A percentile compares a stretch with the other conserved stretches of the same genome.
Conservation (phyloP, 257 asterid genomes). For the Eucommia ulmoides region DNA sequence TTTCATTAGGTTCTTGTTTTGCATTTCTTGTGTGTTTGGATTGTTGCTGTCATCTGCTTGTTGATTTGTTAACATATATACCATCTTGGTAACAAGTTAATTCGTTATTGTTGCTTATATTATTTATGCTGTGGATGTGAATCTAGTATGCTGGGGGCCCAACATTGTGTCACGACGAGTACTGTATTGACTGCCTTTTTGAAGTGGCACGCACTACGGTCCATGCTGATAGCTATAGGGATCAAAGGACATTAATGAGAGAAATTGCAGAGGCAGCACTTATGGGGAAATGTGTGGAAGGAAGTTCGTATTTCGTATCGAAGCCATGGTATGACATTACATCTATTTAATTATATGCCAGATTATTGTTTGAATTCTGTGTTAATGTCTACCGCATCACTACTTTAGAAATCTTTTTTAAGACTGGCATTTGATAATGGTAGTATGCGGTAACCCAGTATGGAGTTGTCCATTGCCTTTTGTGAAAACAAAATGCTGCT, state of each 20-base stretch:
- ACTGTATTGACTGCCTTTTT: constrained; percentile 69
- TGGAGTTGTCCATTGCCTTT: no score
- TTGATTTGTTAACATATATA: background rate
- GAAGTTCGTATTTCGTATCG: constrained; percentile 56
- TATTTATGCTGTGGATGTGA: constrained; percentile 24
- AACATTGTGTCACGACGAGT: constrained; percentile 50
- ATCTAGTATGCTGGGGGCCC: constrained; percentile 88
- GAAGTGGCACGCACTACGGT: constrained; percentile 57
- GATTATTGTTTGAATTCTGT: no score
- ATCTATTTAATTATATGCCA: no score
- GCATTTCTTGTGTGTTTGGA: constrained; percentile 10
- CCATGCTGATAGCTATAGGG: constrained; percentile 64
- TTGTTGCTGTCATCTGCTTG: background rate
- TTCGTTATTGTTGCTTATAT: constrained; percentile 12
- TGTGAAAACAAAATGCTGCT: no score
- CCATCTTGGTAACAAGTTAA: background rate
- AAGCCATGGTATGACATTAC: constrained; percentile 59
- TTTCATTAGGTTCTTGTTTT: no score
- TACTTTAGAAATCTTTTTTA: no score
- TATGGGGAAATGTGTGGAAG: constrained; percentile 54
- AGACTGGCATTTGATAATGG: no score
- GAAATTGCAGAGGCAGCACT: constrained; percentile 93
- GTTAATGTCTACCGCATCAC: no score
- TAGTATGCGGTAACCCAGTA: no score
- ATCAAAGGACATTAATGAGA: constrained; percentile 61